These are phyloP conservation scores for Clavaria fumosa DNA, from an alignment of 768 basidiomycete species.

Conservation along the genomic window DNA sequence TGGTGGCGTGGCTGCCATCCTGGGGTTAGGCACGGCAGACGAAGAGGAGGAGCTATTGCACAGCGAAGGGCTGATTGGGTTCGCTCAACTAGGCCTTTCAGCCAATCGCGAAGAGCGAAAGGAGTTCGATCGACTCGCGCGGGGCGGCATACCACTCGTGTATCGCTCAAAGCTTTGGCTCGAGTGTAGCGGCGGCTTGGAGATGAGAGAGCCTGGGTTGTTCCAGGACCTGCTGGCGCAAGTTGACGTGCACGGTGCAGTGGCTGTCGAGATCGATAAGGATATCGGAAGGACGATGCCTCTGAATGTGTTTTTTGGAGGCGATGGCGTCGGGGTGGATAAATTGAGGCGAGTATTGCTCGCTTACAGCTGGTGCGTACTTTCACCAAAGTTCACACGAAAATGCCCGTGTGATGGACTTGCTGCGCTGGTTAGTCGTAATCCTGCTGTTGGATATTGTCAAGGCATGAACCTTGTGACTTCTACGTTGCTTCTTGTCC, in stretches of 20 bases:
- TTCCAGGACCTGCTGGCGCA: constrained; percentile 72
- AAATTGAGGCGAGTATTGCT: constrained; percentile 82
- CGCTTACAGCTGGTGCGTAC: constrained; percentile 78
- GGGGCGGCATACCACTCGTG: constrained; percentile 74
- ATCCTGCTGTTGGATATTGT: constrained; percentile 85
- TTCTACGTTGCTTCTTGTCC: constrained; percentile 82
- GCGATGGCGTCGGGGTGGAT: constrained; percentile 86
- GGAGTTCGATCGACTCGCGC: constrained; percentile 68
- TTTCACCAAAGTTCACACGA: constrained; percentile 1
- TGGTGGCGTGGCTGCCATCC: constrained; percentile 42
- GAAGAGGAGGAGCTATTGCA: constrained; percentile 68
- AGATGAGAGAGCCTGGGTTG: constrained; percentile 81
- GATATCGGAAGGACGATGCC: constrained; percentile 90
- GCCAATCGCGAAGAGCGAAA: constrained; percentile 63
- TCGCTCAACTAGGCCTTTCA: constrained; percentile 74
- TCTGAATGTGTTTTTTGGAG: constrained; percentile 90
- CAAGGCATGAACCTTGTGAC: constrained; percentile 95
- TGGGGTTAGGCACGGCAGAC: constrained; percentile 47
- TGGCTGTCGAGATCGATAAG: constrained; percentile 82
- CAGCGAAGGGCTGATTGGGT: constrained; percentile 76
- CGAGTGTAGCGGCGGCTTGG: constrained; percentile 87
- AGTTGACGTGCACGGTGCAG: constrained; percentile 28
- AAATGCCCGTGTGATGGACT: background rate
- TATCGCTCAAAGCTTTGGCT: constrained; percentile 84
- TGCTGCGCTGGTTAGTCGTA: constrained; percentile 40